Evolutionary conservation across 1,139 yeast species (phyloP).

Genomic region (Pichia sp.): DNA sequence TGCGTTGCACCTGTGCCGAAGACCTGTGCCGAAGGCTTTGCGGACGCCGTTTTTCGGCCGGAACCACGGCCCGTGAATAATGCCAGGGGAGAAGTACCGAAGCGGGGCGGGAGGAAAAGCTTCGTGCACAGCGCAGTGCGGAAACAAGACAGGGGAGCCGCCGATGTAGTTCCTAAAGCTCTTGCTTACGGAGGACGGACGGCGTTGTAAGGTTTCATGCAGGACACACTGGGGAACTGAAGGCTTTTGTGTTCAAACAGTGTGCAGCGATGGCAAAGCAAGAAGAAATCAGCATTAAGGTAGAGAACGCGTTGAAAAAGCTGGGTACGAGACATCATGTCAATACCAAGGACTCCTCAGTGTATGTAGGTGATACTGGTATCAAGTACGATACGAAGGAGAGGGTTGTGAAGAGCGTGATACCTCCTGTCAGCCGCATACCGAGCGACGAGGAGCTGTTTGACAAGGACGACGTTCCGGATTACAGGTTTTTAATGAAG

Average conservation of each 20-base stretch:
- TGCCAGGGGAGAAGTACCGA: too few species aligned
- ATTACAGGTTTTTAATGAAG: slow-evolving; percentile 62
- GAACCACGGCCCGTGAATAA: too few species aligned
- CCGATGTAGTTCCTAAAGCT: too few species aligned
- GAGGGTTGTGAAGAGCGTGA: slow-evolving; percentile 59
- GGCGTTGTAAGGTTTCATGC: too few species aligned
- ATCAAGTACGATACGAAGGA: slow-evolving; percentile 56
- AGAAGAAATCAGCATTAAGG: slow-evolving; percentile 34
- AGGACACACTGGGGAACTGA: too few species aligned
- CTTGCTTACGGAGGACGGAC: too few species aligned
- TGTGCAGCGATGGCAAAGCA: slow-evolving; percentile 16
- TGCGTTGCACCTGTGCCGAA: too few species aligned
- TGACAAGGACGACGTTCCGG: slow-evolving; percentile 57
- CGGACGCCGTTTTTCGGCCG: too few species aligned
- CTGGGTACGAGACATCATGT: slow-evolving; percentile 44
- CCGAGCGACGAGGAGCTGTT: slow-evolving; percentile 75
- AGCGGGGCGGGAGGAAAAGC: too few species aligned
- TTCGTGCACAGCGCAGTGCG: too few species aligned
- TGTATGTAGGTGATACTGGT: slow-evolving; percentile 64
- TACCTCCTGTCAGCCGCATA: slow-evolving; percentile 59
- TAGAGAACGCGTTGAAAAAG: slow-evolving; percentile 69
- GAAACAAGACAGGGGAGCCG: too few species aligned
- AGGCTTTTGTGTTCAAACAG: neutral
- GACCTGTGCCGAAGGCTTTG: too few species aligned
- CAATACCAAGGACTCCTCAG: neutral